Evolutionary conservation across 805 yeast species (phyloP).

Genomic region (Starmerella sp.): DNA sequence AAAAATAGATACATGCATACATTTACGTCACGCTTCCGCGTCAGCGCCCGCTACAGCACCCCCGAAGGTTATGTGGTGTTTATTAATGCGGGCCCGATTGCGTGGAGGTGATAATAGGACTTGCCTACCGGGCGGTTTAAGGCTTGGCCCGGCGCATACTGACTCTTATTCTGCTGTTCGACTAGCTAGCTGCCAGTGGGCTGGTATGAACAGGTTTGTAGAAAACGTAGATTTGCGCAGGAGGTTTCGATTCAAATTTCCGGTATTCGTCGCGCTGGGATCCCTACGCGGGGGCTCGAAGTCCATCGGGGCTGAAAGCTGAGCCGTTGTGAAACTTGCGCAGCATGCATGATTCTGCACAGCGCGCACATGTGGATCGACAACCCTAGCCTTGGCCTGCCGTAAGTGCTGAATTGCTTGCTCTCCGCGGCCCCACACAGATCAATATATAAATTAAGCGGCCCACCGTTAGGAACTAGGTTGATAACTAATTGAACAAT

Average conservation of each 20-base stretch:
- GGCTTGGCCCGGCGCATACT: background rate
- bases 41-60: no score
- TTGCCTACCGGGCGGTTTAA: background rate
- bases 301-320: background rate
- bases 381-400: background rate
- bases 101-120: no score
- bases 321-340: background rate
- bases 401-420: background rate
- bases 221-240: no score
- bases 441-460: background rate
- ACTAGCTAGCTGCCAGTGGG: background rate
- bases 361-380: background rate
- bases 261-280: no score
- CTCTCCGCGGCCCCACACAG: background rate
- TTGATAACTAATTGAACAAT: background rate
- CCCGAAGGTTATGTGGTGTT: background rate
- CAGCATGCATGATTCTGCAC: slow-evolving; percentile 4
- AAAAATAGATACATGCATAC: background rate
- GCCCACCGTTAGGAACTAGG: background rate
- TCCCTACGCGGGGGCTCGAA: background rate
- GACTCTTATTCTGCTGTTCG: background rate
- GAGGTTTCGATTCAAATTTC: no score
- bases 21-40: background rate
- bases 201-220: no score
- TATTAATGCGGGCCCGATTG: background rate